Conservation (phyloP, 2,329 filamentous ascomycete species). For the Calonectria ilicicola region DNA sequence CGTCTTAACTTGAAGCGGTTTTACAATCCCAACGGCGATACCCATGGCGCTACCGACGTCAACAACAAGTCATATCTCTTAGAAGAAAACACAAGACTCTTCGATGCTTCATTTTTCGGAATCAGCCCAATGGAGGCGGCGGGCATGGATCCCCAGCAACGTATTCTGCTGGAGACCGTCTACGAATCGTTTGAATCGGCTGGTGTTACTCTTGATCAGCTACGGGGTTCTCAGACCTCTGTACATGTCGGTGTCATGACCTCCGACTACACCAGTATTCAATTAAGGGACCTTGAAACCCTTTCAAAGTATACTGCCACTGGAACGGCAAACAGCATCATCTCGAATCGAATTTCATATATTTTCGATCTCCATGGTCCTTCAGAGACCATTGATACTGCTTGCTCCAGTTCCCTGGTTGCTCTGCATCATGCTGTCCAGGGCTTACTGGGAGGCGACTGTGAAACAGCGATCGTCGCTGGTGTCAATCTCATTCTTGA, state of each 20-base stretch:
- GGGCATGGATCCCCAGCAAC: slow-evolving; percentile 49
- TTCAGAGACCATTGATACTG: slow-evolving; percentile 50
- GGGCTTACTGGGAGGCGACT: slow-evolving; percentile 21
- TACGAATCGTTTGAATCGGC: slow-evolving; percentile 45
- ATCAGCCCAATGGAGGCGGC: slow-evolving; percentile 30
- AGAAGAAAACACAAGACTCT: slow-evolving; percentile 30
- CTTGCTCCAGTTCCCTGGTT: slow-evolving; percentile 51
- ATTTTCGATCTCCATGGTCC: slow-evolving; percentile 37
- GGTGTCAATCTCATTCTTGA: slow-evolving; percentile 31
- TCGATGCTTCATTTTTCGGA: slow-evolving; percentile 39
- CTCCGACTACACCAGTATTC: slow-evolving; percentile 39
- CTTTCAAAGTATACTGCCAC: slow-evolving; percentile 19
- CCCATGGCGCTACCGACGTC: slow-evolving; percentile 39
- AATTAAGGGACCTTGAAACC: not conserved
- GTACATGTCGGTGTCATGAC: slow-evolving; percentile 43
- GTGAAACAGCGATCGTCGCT: slow-evolving; percentile 24
- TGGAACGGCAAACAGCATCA: slow-evolving; percentile 23
- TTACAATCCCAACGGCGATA: slow-evolving; percentile 36
- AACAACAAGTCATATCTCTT: slow-evolving; percentile 44
- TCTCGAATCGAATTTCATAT: slow-evolving; percentile 36
- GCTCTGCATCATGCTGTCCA: slow-evolving; percentile 46
- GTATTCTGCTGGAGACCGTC: slow-evolving; percentile 49
- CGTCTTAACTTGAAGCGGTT: slow-evolving; percentile 31
- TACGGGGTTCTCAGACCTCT: slow-evolving; percentile 20
- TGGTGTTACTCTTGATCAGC: slow-evolving; percentile 8